Evolutionary conservation across 306 rosid species (phyloP).

Genomic region (Canavalia ensiformis): DNA sequence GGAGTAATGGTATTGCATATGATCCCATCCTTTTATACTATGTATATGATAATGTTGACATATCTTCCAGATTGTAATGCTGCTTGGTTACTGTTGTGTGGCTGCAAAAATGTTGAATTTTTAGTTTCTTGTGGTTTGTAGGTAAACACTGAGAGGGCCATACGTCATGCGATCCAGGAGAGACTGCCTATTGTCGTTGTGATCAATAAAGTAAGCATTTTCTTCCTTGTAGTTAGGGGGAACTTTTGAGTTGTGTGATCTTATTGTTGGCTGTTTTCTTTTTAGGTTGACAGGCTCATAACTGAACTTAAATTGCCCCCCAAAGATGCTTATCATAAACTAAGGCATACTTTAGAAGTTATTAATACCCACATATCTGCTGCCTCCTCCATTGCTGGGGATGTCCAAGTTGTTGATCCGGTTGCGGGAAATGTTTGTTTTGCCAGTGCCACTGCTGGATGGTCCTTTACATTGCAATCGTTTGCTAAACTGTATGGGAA

Average conservation of each 20-base stretch:
- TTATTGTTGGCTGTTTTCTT: slow-evolving; percentile 38
- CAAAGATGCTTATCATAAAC: slow-evolving; percentile 93
- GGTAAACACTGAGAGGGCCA: slow-evolving; percentile 98
- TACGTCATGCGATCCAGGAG: slow-evolving; percentile 97
- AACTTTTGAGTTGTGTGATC: slow-evolving; percentile 22
- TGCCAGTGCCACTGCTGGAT: slow-evolving; percentile 95
- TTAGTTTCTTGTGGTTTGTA: slow-evolving; percentile 48
- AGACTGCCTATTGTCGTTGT: slow-evolving; percentile 90
- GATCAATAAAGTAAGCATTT: slow-evolving; percentile 77
- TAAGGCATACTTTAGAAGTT: slow-evolving; percentile 92
- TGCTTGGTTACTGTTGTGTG: background rate
- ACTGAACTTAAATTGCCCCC: slow-evolving; percentile 97
- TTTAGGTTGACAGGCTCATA: slow-evolving; percentile 92
- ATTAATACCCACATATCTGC: slow-evolving; percentile 88
- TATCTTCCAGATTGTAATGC: slow-evolving; percentile 1
- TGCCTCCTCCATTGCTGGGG: slow-evolving; percentile 89
- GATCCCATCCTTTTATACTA: no score
- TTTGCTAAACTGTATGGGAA: slow-evolving; percentile 89
- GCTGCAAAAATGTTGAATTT: slow-evolving; percentile 39
- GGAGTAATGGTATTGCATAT: slow-evolving; percentile 79
- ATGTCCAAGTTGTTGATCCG: slow-evolving; percentile 90
- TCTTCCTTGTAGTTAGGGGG: background rate
- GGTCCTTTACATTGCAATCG: slow-evolving; percentile 96
- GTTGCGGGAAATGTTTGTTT: slow-evolving; percentile 96
- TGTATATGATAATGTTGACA: background rate